Evolutionary conservation across 1,139 yeast genomes (phyloP), one percentile per base, ranked within the genome.

Genomic region (Hansenula lynferdii): DNA sequence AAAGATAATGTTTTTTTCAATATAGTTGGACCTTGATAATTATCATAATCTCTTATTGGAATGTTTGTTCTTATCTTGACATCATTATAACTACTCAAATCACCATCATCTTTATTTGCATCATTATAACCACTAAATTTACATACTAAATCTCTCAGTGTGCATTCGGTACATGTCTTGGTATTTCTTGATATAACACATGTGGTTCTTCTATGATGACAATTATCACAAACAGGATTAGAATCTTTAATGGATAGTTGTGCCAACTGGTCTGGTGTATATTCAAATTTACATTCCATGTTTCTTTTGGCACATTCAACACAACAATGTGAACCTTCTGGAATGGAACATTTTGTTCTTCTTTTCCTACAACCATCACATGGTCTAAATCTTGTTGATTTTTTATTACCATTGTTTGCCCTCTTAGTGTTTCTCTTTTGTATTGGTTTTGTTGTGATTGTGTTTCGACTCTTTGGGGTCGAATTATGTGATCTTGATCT

Each of bases 331-430:
- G 47, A 37, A 29, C 42, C 33, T 23, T 48, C 48, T 5, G 44
- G 46, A 1, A 51, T 35, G 4, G 45, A 42, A 29, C 58, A 66
- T 45, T 64, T 65, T 5, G 57, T 65, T 36, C 56, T 66, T 31
- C 51, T 61, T 21, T 45, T 42, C 21, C 53, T 29, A 36, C 58
- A 53, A 2, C 47, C 54, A 25, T 51, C 42, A 36, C 58, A 53
- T 12, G 57, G 57, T 25, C 48, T 46, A 26, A 45, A 42, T 33
- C 49, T 38, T 14, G 46, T 35, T 14, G 46, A 18, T 21, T 39
- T 41, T 30, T 45, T 47, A 6, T n/a, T 10, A 8, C 11, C 19
- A 19, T 26, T 15, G 8, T 18, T 18, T 7, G 12, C 16, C 9
- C 23, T 30, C 24, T 15, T 31, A 26, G 28, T 17, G 16, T 15